Base-by-base conservation (phyloP, 148 eudicot species). In the Camellia japonica region DNA sequence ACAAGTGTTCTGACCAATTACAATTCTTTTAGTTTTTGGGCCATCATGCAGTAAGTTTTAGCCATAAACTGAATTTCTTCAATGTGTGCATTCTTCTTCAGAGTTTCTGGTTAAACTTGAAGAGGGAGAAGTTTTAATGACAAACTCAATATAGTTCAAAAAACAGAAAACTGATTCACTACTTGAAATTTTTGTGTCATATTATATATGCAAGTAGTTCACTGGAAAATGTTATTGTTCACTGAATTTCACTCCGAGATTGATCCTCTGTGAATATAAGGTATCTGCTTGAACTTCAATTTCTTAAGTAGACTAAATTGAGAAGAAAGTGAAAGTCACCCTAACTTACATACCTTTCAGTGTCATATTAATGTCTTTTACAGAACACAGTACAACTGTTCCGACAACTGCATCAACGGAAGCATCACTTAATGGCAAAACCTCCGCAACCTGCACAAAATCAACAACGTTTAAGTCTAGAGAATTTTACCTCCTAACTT, bases 361-460 rank as follows among this genome's bases (percentile, higher is more conserved):
- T 66, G 93, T 80, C 78, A 71, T 55, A 70, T 85, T 61, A 60
- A 91, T 91, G 81, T 95, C 97, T 68, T 80, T 82, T 44, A 95
- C 97, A 75, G 98, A 95, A 87, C 98, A 95, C 52, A 95, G 81
- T 20, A 95, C 98, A 68, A 91, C 93, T 15, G 98, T 90, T 74
- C 97, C 98, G 77, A 95, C 83, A 78, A 95, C 97, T n/a, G 93
- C 96, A 84, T 95, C 97, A 77, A 95, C 85, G 38, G 97, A 93
- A 73, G 93, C 93, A 85, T 95, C 97, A 46, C 82, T 67, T 73
- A 95, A 19, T 8, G 98, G 98, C 85, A 95, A 90, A 73, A 89
- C 87, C 85, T 95, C 98, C 15, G 89, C 95, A 78, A 94, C 97
- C 98, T 94, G 87, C 71, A 86, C 59, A 60, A 80, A 76, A 68